Evolutionary conservation across 805 yeast genomes (phyloP).

Genomic region (Sugiyamaella smithiae): DNA sequence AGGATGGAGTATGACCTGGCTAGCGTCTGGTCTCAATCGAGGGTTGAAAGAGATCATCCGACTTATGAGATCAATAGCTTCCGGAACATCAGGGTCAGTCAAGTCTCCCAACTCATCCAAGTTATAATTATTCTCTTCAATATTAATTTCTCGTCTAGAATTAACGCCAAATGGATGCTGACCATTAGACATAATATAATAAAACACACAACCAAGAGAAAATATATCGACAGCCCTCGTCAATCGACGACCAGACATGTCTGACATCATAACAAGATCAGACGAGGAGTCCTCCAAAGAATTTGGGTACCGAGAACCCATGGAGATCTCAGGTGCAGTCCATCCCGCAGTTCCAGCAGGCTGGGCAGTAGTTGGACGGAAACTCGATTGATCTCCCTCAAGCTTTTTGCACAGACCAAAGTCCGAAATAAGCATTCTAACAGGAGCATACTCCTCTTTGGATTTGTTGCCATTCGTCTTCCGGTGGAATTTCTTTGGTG

Average conservation of each 20-base stretch:
- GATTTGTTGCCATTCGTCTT: slow-evolving; percentile 22
- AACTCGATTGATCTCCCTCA: slow-evolving; percentile 89
- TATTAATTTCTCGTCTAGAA: slow-evolving; percentile 83
- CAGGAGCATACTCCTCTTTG: slow-evolving; percentile 37
- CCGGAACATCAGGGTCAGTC: slow-evolving; percentile 42
- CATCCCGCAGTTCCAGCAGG: slow-evolving; percentile 98
- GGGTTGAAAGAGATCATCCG: slow-evolving; percentile 74
- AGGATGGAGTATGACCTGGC: slow-evolving; percentile 73
- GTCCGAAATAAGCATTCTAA: slow-evolving; percentile 83
- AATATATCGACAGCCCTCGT: slow-evolving; percentile 84
- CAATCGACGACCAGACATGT: slow-evolving; percentile 19
- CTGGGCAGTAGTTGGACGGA: slow-evolving; percentile 85
- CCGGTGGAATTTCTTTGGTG: slow-evolving; percentile 40
- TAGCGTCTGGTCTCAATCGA: slow-evolving; percentile 65
- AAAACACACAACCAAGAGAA: slow-evolving; percentile 92
- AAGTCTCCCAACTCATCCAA: slow-evolving; percentile 42
- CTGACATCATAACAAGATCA: slow-evolving; percentile 10
- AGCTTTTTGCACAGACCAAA: slow-evolving; percentile 92
- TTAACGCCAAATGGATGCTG: slow-evolving; percentile 94
- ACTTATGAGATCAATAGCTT: slow-evolving; percentile 68
- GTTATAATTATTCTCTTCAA: slow-evolving; percentile 51
- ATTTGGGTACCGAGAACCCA: slow-evolving; percentile 18
- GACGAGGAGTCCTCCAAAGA: slow-evolving; percentile 5
- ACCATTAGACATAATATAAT: slow-evolving; percentile 78
- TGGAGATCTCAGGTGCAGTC: slow-evolving; percentile 83